phyloP scores from a whole-genome alignment of 2,329 filamentous ascomycete genomes.

The Colletotrichum tamarilloi region DNA sequence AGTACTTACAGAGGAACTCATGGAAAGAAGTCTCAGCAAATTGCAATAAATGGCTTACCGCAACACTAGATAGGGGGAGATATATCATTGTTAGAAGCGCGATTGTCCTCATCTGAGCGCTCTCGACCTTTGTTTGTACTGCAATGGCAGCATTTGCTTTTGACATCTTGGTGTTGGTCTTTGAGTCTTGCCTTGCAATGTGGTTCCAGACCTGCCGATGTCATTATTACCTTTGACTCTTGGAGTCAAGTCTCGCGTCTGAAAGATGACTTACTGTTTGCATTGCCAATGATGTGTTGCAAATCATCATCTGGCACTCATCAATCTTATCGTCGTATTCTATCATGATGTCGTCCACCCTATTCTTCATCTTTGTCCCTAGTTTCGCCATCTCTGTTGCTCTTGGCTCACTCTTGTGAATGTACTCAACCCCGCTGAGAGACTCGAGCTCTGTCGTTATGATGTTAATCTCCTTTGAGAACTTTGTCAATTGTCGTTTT shows the following conservation, averaged over 20 bases:
- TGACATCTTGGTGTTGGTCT: slow-evolving; percentile 40
- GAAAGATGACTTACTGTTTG: slow-evolving; percentile 38
- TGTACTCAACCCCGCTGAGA: too few relatives aligned
- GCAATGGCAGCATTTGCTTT: slow-evolving; percentile 39
- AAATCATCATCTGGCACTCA: slow-evolving; percentile 42
- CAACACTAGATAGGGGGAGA: slow-evolving; percentile 42
- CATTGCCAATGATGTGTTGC: slow-evolving; percentile 41
- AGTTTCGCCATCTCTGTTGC: neutral
- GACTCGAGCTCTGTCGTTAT: neutral
- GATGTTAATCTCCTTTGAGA: neutral
- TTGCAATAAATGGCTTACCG: slow-evolving; percentile 34
- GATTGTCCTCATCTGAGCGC: slow-evolving; percentile 44
- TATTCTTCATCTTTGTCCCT: neutral
- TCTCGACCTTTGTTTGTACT: slow-evolving; percentile 39
- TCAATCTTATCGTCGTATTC: slow-evolving; percentile 44
- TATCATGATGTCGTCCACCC: slow-evolving; percentile 39
- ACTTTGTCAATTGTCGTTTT: slow-evolving; percentile 2
- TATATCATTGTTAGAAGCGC: slow-evolving; percentile 45
- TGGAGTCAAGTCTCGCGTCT: neutral
- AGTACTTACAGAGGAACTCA: neutral
- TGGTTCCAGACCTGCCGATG: slow-evolving; percentile 41
- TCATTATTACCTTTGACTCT: neutral
- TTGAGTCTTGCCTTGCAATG: slow-evolving; percentile 41
- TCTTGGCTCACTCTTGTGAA: neutral
- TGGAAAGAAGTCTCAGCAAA: neutral